phyloP scores from a whole-genome alignment of 441 rosid genomes.

The Adansonia rubrostipa region DNA sequence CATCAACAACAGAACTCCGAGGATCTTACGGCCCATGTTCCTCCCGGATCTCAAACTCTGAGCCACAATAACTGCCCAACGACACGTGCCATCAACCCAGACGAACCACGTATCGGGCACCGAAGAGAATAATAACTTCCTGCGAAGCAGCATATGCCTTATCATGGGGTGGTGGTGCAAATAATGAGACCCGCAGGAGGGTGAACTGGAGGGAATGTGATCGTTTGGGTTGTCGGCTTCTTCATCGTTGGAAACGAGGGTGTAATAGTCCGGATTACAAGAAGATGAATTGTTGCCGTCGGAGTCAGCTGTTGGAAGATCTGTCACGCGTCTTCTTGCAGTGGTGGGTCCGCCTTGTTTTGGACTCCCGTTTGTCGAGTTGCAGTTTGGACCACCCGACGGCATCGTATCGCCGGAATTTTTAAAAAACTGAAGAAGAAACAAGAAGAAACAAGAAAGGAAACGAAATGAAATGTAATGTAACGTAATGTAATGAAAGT shows the following conservation, averaged over 20 bases:
- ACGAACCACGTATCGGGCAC: slow-evolving; percentile 48
- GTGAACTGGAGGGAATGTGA: slow-evolving; percentile 31
- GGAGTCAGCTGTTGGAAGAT: slow-evolving; percentile 32
- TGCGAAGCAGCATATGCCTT: slow-evolving; percentile 45
- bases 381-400: slow-evolving; percentile 41
- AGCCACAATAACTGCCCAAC: slow-evolving; percentile 46
- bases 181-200: slow-evolving; percentile 44
- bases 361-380: slow-evolving; percentile 41
- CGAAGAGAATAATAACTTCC: slow-evolving; percentile 38
- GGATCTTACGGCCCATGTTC: slow-evolving; percentile 51
- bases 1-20: slow-evolving; percentile 49
- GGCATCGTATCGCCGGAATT: slow-evolving; percentile 36
- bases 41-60: slow-evolving; percentile 56
- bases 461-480: not conserved
- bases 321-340: slow-evolving; percentile 64
- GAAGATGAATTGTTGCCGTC: slow-evolving; percentile 38
- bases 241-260: slow-evolving; percentile 32
- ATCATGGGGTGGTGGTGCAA: slow-evolving; percentile 46
- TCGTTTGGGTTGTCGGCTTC: slow-evolving; percentile 35
- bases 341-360: slow-evolving; percentile 50
- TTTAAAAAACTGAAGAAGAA: not conserved
- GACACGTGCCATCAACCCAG: slow-evolving; percentile 46
- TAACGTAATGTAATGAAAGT: too few relatives aligned
- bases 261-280: slow-evolving; percentile 27
- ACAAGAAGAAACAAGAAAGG: not conserved